Evolutionary conservation across 371 early-diverging fungal genomes (phyloP).

Genomic region (Mortierella sp.): DNA sequence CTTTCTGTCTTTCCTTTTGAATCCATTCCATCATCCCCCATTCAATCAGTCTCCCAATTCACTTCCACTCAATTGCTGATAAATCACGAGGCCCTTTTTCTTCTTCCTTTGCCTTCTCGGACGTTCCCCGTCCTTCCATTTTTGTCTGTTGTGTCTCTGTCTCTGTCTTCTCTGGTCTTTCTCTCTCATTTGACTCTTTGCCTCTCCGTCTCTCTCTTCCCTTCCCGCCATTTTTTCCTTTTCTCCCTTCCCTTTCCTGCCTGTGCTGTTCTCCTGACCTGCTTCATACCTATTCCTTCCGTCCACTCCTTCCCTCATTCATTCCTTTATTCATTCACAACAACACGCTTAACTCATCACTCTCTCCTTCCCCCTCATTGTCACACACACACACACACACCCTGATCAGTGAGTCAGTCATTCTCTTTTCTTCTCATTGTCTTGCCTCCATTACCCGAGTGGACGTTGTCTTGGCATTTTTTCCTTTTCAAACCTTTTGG

Average conservation of each 20-base stretch:
- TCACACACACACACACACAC: not conserved
- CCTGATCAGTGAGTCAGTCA: not conserved
- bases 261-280: not conserved
- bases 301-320: not conserved
- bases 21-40: no score
- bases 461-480: slow-evolving; percentile 9
- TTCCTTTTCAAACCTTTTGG: not conserved
- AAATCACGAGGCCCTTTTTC: not conserved
- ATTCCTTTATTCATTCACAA: not conserved
- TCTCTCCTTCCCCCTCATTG: not conserved
- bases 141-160: not conserved
- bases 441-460: not conserved
- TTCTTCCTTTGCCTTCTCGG: not conserved
- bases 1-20: not conserved
- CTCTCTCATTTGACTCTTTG: not conserved
- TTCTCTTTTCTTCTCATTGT: not conserved
- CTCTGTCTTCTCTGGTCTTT: not conserved
- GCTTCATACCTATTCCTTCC: no score
- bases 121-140: not conserved
- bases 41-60: not conserved
- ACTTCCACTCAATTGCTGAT: not conserved
- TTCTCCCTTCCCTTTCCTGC: not conserved
- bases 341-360: not conserved
- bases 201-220: no score
- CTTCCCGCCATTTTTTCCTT: slow-evolving; percentile 7